Base-by-base conservation (phyloP, 2,329 filamentous ascomycete genomes). In the Fusarium zealandicum region DNA sequence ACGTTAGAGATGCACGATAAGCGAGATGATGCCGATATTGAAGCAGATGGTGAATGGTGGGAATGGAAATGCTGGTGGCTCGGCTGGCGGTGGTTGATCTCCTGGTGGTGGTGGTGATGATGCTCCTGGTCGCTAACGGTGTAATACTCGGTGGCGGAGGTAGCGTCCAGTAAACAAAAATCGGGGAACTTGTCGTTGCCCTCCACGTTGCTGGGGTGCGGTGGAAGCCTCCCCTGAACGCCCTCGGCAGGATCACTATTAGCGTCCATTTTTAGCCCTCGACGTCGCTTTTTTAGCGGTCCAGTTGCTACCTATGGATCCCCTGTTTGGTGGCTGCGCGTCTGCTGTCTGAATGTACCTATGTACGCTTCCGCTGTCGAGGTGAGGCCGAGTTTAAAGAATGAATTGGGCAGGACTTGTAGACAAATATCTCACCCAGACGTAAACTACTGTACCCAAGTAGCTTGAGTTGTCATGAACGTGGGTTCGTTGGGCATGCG, bases 131-230 rank as follows among this genome's bases (percentile, higher is more conserved):
- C 25, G 37, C 53, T 44, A 33, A 39, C 47, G 49, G 54, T 59
- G 42, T 51, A 46, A 45, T 51, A 46, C 39, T 44, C 32, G 49
- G 33, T 12, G 54, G 40, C 31, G 13, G 32, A n/a, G 32, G 32
- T n/a, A n/a, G n/a, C n/a, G n/a, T 42, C 39, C 45, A 72, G 74
- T 78, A 78, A 78, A 78, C 76, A 78, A 74, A 75, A 73, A 68
- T 72, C 70, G 64, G 73, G 72, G 71, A 75, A 75, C 66, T 70
- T 68, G 64, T 75, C 69, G 53, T 65, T 69, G 60, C 60, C 55
- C 51, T 65, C 64, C 54, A 60, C 62, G 73, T 76, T 77, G 74
- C 74, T 63, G 69, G 72, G 75, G 67, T 69, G 70, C 64, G 60
- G 64, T 49, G 58, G 60, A 41, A 57, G 56, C 60, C 57, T 63